A percentile compares a stretch with the other conserved stretches of the same genome.
Conservation (phyloP, 768 basidiomycete genomes). For the Termitomyces sp. region DNA sequence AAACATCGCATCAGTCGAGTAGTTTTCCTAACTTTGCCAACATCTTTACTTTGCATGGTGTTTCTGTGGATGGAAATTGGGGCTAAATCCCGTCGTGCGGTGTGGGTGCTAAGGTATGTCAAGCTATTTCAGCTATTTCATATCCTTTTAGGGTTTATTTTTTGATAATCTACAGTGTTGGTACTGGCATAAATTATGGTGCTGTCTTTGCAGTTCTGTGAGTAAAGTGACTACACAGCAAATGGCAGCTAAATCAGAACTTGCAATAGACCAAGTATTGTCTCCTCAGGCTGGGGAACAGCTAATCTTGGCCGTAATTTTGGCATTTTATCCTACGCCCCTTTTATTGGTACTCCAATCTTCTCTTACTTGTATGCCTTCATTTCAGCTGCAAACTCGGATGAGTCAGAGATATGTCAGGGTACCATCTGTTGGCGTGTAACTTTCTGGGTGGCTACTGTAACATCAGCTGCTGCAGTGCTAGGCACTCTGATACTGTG, state of each 20-base stretch:
- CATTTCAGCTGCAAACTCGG: conserved; percentile 49
- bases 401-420: conserved; percentile 43
- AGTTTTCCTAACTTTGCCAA: conserved; percentile 51
- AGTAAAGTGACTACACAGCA: conserved; percentile 23
- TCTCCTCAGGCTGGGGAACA: conserved; percentile 71
- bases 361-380: conserved; percentile 83
- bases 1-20: conserved; percentile 61
- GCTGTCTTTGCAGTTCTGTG: conserved; percentile 68
- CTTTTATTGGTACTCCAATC: conserved; percentile 69
- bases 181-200: conserved; percentile 70
- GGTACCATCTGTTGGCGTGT: conserved; percentile 62
- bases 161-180: conserved; percentile 39
- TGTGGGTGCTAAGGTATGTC: conserved; percentile 72
- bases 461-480: conserved; percentile 42
- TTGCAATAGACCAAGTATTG: conserved; percentile 58
- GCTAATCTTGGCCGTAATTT: conserved; percentile 74
- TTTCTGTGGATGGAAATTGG: conserved; percentile 55
- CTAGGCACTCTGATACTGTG: conserved; percentile 48
- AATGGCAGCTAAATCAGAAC: neutral
- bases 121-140: neutral
- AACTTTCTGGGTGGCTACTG: conserved; percentile 57
- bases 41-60: conserved; percentile 45
- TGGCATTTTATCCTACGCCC: conserved; percentile 70
- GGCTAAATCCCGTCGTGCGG: conserved; percentile 42
- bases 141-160: neutral